These are phyloP conservation scores for Colletotrichum agaves DNA, from an alignment of 2,329 filamentous ascomycete species.

Conservation along the genomic window DNA sequence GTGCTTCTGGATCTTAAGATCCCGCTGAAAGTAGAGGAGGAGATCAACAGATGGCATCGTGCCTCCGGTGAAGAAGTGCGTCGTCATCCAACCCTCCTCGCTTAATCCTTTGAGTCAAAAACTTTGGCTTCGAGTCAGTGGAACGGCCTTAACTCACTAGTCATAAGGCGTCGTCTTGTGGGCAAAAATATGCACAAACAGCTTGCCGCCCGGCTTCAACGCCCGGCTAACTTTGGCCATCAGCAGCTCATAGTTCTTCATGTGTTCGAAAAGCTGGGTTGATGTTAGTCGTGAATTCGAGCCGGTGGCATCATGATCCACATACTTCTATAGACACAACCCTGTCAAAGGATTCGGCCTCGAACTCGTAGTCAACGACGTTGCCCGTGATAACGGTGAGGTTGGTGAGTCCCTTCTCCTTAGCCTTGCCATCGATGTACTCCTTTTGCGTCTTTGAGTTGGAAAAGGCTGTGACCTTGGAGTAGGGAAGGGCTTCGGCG, in stretches of 20 bases:
- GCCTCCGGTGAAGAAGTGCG: slow-evolving; percentile 78
- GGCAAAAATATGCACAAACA: slow-evolving; percentile 76
- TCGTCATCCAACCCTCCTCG: slow-evolving; percentile 79
- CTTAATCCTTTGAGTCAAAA: slow-evolving; percentile 6
- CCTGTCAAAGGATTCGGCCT: slow-evolving; percentile 67
- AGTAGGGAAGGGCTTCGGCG: slow-evolving; percentile 71
- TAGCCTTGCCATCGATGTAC: slow-evolving; percentile 71
- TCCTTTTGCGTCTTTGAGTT: slow-evolving; percentile 76
- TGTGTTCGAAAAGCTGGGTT: slow-evolving; percentile 74
- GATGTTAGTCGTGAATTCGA: neutral
- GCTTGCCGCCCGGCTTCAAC: slow-evolving; percentile 70
- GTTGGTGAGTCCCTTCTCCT: slow-evolving; percentile 66
- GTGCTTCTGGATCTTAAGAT: slow-evolving; percentile 68
- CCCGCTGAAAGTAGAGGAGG: slow-evolving; percentile 72
- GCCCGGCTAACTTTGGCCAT: slow-evolving; percentile 71
- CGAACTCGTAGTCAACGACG: slow-evolving; percentile 73
- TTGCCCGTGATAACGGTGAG: slow-evolving; percentile 74
- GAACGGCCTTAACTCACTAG: slow-evolving; percentile 49
- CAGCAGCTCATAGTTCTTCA: slow-evolving; percentile 79
- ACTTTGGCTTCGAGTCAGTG: neutral
- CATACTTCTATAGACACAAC: slow-evolving; percentile 71
- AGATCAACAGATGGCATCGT: slow-evolving; percentile 77
- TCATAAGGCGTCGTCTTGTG: slow-evolving; percentile 75
- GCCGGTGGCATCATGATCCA: neutral
- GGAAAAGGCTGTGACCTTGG: slow-evolving; percentile 73